Evolutionary conservation across 2,329 filamentous ascomycete genomes (phyloP).

Genomic region (Phyllosticta citriasiana): DNA sequence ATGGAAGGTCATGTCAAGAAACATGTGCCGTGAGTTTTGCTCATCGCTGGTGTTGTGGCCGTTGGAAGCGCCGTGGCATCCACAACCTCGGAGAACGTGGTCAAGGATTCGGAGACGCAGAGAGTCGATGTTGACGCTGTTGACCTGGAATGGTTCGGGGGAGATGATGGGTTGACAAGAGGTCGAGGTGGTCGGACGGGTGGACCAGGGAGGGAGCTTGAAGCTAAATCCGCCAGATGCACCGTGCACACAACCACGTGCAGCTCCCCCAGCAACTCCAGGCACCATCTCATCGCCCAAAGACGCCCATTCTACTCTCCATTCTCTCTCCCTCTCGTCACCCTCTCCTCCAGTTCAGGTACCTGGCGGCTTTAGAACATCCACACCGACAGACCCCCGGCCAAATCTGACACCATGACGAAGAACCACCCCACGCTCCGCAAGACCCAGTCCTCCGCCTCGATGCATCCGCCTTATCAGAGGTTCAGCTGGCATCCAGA

Average conservation of each 20-base stretch:
- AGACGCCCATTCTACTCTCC: not conserved
- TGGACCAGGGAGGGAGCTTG: slow-evolving; percentile 3
- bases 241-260: slow-evolving; percentile 7
- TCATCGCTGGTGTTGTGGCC: no score
- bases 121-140: no score
- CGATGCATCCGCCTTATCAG: slow-evolving; percentile 18
- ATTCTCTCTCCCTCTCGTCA: not conserved
- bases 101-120: no score
- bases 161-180: not conserved
- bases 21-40: no score
- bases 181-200: not conserved
- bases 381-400: not conserved
- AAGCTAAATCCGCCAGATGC: slow-evolving; percentile 1
- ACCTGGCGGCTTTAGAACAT: not conserved
- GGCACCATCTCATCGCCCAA: not conserved
- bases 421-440: slow-evolving; percentile 28
- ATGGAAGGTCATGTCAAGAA: no score
- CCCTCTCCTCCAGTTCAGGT: not conserved
- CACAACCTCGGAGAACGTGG: no score
- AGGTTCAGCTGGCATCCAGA: not conserved
- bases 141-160: no score
- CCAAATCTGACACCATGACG: slow-evolving; percentile 20
- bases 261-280: slow-evolving; percentile 7
- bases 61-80: no score
- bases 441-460: slow-evolving; percentile 23